Conservation (phyloP, 1,284 basidiomycete species). For the Fomitiporia mediterranea region DNA sequence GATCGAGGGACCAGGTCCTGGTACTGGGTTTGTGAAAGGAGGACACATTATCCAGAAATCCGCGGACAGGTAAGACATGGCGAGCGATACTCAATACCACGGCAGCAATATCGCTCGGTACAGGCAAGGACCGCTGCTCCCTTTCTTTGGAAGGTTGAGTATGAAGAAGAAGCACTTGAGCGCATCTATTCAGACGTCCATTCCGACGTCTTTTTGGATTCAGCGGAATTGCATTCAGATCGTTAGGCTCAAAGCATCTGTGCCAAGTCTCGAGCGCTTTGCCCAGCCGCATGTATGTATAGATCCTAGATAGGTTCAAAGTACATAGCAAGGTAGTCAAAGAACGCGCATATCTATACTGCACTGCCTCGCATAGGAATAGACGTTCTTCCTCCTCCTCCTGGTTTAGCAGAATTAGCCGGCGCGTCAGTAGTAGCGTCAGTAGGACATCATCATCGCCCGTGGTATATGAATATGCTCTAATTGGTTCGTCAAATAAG, state of each 20-base stretch:
- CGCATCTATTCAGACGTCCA: no score
- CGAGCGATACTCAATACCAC: neutral
- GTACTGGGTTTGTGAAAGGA: no score
- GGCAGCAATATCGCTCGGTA: neutral
- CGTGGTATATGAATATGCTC: neutral
- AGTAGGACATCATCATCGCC: constrained; percentile 2
- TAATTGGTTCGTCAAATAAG: neutral
- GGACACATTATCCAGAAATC: neutral
- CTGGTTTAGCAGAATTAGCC: neutral
- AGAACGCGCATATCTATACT: neutral
- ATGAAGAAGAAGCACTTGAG: no score
- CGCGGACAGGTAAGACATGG: neutral
- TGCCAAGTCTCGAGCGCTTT: constrained; percentile 1
- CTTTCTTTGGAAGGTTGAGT: neutral
- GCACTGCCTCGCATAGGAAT: neutral
- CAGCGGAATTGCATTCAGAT: neutral
- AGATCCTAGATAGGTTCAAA: neutral
- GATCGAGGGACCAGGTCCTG: neutral
- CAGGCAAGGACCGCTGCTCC: neutral
- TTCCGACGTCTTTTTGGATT: no score
- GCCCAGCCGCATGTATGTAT: neutral
- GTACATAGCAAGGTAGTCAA: neutral
- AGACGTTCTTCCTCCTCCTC: neutral
- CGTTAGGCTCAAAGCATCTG: neutral
- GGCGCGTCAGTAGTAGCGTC: neutral